Evolutionary conservation across 192 early-diverging fungal species (phyloP), one percentile per base, ranked within the genome.

Genomic region (Coemansia brasiliensis): DNA sequence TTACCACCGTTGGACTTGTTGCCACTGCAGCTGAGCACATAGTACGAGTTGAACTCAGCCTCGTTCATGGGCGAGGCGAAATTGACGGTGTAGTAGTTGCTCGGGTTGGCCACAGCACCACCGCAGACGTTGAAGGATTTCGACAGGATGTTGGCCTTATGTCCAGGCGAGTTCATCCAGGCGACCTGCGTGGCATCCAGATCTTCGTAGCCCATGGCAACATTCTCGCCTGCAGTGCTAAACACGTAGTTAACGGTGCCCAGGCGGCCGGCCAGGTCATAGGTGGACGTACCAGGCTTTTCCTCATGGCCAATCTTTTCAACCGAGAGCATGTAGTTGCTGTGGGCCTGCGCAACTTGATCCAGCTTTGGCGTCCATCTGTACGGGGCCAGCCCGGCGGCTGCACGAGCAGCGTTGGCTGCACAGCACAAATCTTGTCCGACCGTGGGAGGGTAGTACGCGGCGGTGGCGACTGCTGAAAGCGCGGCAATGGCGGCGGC

Each of bases 121-220:
- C 83, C 83, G 60, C 79, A 82, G 22, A 80, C 69, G 25, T 72
- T 82, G 57, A 55, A 76, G 24, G 24, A 51, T 1, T n/a, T 3
- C 38, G 55, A 38, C 40, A 84, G 11, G 40, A 84, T 82, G 79
- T 84, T 84, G 39, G 51, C 77, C 4, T 54, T 16, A 63, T 84
- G 83, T 16, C 63, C 72, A 1, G 20, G 16, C 17, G 80, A 82
- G 41, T 67, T 52, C 76, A 84, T 80, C 83, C 83, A 84, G 5
- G 65, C 79, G 3, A 21, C 38, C 16, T 65, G 57, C 40, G 63
- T 55, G 2, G 16, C 13, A 1, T 41, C 35, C 37, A 72, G 61
- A 52, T 37, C 29, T 15, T 12, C 12, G 40, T 54, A 72, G 44
- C 65, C 57, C 20, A 43, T 48, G 51, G 57, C 65, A 21, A 81